These are phyloP conservation scores for Aspergillus persii DNA, from an alignment of 2,329 filamentous ascomycete genomes.

Conservation along the genomic window DNA sequence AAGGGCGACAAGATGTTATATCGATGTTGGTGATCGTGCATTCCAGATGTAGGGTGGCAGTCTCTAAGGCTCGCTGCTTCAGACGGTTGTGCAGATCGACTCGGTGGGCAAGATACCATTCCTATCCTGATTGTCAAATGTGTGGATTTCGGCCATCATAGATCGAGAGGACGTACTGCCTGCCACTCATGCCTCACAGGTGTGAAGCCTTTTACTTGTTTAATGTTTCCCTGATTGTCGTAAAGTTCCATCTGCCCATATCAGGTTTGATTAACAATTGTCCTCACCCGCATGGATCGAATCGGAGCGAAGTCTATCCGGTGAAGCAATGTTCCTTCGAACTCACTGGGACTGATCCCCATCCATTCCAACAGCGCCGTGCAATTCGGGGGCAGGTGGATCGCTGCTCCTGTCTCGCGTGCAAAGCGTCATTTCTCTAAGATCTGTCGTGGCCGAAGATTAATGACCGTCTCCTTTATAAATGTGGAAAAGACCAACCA, in stretches of 20 bases:
- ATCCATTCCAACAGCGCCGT: slow-evolving; percentile 26
- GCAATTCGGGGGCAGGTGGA: slow-evolving; percentile 28
- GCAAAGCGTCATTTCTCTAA: slow-evolving; percentile 27
- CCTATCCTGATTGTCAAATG: slow-evolving; percentile 10
- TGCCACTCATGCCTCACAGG: slow-evolving; percentile 21
- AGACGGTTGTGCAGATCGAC: slow-evolving; percentile 43
- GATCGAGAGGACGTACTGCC: slow-evolving; percentile 13
- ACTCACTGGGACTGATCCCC: slow-evolving; percentile 19
- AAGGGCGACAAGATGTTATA: slow-evolving; percentile 10
- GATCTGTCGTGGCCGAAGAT: slow-evolving; percentile 20
- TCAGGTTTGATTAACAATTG: neutral
- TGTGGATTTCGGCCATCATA: neutral
- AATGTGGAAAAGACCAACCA: slow-evolving; percentile 19
- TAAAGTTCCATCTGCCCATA: slow-evolving; percentile 16
- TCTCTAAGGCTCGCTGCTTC: slow-evolving; percentile 30
- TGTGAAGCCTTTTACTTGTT: slow-evolving; percentile 16
- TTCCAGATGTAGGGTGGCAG: slow-evolving; percentile 19
- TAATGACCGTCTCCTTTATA: neutral
- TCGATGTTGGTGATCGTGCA: slow-evolving; percentile 22
- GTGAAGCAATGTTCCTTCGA: slow-evolving; percentile 24
- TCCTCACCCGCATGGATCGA: neutral
- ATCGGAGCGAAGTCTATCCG: slow-evolving; percentile 15
- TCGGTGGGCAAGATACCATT: slow-evolving; percentile 39
- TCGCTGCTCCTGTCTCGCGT: slow-evolving; percentile 25
- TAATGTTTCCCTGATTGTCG: slow-evolving; percentile 14